These are phyloP conservation scores for Phytophthora hibernalis DNA, from an alignment of 352 stramenopile genomes.

Conservation along the genomic window DNA sequence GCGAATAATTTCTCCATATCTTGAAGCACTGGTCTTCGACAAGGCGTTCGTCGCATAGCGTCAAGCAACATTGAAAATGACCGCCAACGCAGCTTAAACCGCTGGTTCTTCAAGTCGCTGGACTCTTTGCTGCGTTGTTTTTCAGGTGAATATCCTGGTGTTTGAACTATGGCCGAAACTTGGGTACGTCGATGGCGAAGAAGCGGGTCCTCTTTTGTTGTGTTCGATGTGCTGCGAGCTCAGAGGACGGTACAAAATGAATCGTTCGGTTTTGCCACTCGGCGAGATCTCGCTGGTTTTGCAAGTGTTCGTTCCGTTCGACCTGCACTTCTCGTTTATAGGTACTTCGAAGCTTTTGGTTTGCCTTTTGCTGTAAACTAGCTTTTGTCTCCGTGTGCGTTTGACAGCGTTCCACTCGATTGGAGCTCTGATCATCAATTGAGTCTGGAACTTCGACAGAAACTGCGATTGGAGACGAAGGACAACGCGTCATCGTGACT, in stretches of 20 bases:
- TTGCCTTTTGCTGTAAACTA: slow-evolving; percentile 38
- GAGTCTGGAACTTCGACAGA: slow-evolving; percentile 9
- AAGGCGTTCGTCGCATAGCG: slow-evolving; percentile 64
- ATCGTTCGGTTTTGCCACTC: slow-evolving; percentile 47
- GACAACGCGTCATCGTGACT: slow-evolving; percentile 50
- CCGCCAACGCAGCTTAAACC: slow-evolving; percentile 57
- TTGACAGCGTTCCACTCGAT: slow-evolving; percentile 34
- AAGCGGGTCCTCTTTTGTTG: slow-evolving; percentile 21
- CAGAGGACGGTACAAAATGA: slow-evolving; percentile 53
- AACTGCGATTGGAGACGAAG: slow-evolving; percentile 46
- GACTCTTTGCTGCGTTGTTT: slow-evolving; percentile 48
- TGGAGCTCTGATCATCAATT: slow-evolving; percentile 23
- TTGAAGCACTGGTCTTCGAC: slow-evolving; percentile 62
- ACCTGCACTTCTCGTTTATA: slow-evolving; percentile 45
- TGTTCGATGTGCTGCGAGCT: slow-evolving; percentile 20
- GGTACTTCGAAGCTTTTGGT: slow-evolving; percentile 33
- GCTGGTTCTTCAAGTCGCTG: slow-evolving; percentile 37
- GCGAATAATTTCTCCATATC: slow-evolving; percentile 72
- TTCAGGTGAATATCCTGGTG: slow-evolving; percentile 47
- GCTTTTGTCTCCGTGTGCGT: slow-evolving; percentile 23
- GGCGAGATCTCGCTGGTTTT: slow-evolving; percentile 44
- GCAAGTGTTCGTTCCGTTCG: slow-evolving; percentile 30
- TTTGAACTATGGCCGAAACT: slow-evolving; percentile 59
- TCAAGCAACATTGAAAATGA: slow-evolving; percentile 56
- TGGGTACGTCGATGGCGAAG: slow-evolving; percentile 37